A percentile compares a stretch with the other conserved stretches of the same genome.
Conservation (phyloP, 306 rosid species). For the Malus sieversii region DNA sequence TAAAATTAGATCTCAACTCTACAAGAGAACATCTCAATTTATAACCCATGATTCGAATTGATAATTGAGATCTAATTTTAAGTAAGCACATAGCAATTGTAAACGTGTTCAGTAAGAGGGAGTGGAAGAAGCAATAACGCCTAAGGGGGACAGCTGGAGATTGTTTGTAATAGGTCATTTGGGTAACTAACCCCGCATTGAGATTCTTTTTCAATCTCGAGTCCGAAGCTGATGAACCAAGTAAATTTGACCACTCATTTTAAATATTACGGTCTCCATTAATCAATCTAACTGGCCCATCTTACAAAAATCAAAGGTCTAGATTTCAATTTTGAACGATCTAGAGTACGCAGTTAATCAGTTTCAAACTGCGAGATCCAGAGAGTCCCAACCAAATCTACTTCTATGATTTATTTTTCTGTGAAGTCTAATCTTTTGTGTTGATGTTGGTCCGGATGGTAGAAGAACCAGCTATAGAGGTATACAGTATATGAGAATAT, state of each 20-base stretch:
- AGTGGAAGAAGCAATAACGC: slow-evolving; percentile 1
- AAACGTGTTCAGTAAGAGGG: background rate
- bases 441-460: slow-evolving; percentile 6
- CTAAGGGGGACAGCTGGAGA: slow-evolving; percentile 13
- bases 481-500: slow-evolving; percentile 25
- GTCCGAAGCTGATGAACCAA: too few relatives aligned
- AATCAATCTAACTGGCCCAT: too few relatives aligned
- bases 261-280: too few relatives aligned
- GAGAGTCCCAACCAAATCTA: background rate
- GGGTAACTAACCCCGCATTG: background rate
- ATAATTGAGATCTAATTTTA: too few relatives aligned
- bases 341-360: accelerated
- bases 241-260: too few relatives aligned
- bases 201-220: too few relatives aligned
- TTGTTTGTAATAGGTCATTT: background rate
- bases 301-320: too few relatives aligned
- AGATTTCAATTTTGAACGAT: too few relatives aligned
- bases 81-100: background rate
- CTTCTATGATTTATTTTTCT: slow-evolving; percentile 3
- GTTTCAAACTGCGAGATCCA: too few relatives aligned
- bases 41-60: background rate
- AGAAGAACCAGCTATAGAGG: slow-evolving; percentile 17
- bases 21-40: background rate
- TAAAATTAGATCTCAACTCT: too few relatives aligned
- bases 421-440: background rate